A percentile compares a stretch with the other conserved stretches of the same genome.
These are phyloP conservation scores for Amphibolis antarctica DNA, from an alignment of 106 monocot genomes.

Conservation along the genomic window DNA sequence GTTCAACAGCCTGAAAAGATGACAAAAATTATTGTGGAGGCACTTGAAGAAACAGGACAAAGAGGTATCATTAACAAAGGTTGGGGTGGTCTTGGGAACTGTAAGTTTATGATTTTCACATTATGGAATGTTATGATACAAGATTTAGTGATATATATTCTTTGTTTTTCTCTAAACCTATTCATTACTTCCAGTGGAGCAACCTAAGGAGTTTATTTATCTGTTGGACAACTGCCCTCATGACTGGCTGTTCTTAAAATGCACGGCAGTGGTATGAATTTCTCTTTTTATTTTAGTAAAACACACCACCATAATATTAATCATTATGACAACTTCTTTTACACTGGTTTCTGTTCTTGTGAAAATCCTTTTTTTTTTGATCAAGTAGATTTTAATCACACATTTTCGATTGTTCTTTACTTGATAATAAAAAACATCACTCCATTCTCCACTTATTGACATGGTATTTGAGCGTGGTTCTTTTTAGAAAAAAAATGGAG, in stretches of 20 bases:
- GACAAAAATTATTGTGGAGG: constrained; percentile 30
- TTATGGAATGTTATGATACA: neutral
- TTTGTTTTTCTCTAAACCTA: neutral
- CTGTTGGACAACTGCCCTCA: constrained; percentile 76
- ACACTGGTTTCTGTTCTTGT: too few species aligned
- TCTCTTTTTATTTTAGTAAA: neutral
- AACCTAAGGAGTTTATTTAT: constrained; percentile 45
- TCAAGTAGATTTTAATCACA: too few species aligned
- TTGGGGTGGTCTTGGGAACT: constrained; percentile 19
- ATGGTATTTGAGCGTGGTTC: too few species aligned
- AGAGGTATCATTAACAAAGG: constrained; percentile 29
- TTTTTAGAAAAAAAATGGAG: too few species aligned
- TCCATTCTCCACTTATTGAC: too few species aligned
- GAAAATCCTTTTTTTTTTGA: too few species aligned
- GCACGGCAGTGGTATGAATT: constrained; percentile 80
- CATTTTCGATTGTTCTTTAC: too few species aligned
- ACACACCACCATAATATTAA: too few species aligned
- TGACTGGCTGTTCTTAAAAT: constrained; percentile 88
- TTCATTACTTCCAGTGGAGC: neutral
- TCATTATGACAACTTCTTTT: too few species aligned
- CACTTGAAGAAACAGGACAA: constrained; percentile 23
- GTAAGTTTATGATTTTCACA: constrained; percentile 3
- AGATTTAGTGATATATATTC: neutral
- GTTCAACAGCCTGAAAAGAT: constrained; percentile 30
- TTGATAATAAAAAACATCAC: too few species aligned